Evolutionary conservation across 805 yeast genomes (phyloP).

Genomic region (Suhomyces tanzawaensis): DNA sequence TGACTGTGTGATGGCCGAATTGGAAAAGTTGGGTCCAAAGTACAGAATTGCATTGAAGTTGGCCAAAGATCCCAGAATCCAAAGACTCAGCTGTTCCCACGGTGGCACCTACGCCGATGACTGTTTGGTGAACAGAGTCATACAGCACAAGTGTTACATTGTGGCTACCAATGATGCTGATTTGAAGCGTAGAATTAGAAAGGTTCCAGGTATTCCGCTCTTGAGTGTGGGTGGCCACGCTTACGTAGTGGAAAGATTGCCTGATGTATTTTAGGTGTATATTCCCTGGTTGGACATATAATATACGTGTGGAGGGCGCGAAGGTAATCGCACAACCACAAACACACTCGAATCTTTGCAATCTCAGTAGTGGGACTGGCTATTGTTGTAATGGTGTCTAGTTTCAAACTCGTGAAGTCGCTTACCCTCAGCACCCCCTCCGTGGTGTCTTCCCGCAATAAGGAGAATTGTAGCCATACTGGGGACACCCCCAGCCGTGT

Average conservation of each 20-base stretch:
- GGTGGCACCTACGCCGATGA: slow-evolving; percentile 99
- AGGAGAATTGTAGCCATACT: no score
- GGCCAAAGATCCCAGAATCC: slow-evolving; percentile 91
- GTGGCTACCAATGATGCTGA: slow-evolving; percentile 99
- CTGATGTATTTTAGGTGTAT: slow-evolving; percentile 70
- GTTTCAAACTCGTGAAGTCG: no score
- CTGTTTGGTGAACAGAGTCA: slow-evolving; percentile 86
- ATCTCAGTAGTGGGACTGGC: no score
- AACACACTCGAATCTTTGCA: no score
- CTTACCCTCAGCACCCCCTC: no score
- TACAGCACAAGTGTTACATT: slow-evolving; percentile 94
- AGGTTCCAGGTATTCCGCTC: slow-evolving; percentile 95
- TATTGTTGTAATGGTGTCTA: neutral
- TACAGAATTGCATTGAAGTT: slow-evolving; percentile 88
- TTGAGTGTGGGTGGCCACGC: slow-evolving; percentile 95
- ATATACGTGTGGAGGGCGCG: neutral
- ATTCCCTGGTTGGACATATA: slow-evolving; percentile 5
- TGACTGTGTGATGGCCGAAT: slow-evolving; percentile 97
- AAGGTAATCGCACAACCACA: no score
- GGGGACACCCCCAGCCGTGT: no score
- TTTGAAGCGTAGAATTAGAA: slow-evolving; percentile 86
- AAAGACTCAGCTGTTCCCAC: slow-evolving; percentile 84
- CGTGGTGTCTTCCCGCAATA: no score
- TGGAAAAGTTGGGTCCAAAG: slow-evolving; percentile 93
- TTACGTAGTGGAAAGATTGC: slow-evolving; percentile 90